Conservation (phyloP, 768 basidiomycete species). For the Daedalea quercina region DNA sequence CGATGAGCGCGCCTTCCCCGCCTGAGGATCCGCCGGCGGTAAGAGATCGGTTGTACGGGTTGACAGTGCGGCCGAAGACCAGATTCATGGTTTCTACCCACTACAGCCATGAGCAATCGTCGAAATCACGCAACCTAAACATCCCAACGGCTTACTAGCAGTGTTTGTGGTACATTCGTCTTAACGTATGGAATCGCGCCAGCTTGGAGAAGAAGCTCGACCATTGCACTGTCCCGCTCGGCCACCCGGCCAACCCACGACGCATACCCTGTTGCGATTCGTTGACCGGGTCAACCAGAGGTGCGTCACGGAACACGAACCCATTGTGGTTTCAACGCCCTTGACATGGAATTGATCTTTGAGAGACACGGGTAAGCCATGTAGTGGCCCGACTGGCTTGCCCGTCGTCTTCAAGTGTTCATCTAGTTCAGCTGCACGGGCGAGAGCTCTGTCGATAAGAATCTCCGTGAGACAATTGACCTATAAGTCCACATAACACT, state of each 20-base stretch:
- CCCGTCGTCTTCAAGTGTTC: slow-evolving; percentile 55
- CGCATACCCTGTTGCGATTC: slow-evolving; percentile 45
- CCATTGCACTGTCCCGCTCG: slow-evolving; percentile 52
- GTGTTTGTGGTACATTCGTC: slow-evolving; percentile 73
- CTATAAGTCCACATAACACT: slow-evolving; percentile 26
- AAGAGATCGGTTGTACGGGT: slow-evolving; percentile 51
- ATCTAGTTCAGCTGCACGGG: slow-evolving; percentile 61
- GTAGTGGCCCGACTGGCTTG: slow-evolving; percentile 60
- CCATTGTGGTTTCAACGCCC: slow-evolving; percentile 66
- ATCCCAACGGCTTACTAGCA: slow-evolving; percentile 42
- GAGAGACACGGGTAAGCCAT: slow-evolving; percentile 68
- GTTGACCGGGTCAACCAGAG: too few species aligned
- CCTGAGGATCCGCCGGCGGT: slow-evolving; percentile 62
- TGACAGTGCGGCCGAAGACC: slow-evolving; percentile 55
- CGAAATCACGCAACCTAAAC: background rate
- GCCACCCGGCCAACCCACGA: slow-evolving; percentile 62
- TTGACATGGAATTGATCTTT: slow-evolving; percentile 71
- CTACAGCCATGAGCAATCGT: slow-evolving; percentile 15
- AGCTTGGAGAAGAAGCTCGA: slow-evolving; percentile 52
- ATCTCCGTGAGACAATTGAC: slow-evolving; percentile 81
- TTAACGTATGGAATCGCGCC: slow-evolving; percentile 70
- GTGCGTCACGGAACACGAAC: too few species aligned
- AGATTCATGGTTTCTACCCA: slow-evolving; percentile 56
- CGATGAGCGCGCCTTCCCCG: slow-evolving; percentile 60
- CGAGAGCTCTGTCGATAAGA: slow-evolving; percentile 64